Evolutionary conservation across 345 rosid species (phyloP).

Genomic region (Eucalyptus marginata): DNA sequence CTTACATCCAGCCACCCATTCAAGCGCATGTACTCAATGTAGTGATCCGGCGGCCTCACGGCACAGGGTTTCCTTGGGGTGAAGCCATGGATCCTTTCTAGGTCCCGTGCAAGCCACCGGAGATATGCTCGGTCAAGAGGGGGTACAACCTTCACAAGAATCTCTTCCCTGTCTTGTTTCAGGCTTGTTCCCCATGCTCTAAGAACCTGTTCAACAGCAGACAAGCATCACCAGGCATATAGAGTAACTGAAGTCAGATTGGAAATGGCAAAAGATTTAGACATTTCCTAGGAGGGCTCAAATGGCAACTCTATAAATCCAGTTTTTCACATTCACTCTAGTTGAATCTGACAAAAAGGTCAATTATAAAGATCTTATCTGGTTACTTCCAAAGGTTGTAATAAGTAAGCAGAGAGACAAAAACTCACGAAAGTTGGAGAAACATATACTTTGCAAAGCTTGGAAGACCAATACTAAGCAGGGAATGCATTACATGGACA

Average conservation of each 20-base stretch:
- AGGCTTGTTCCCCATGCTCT: conserved; percentile 63
- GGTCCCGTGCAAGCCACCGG: conserved; percentile 73
- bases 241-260: neutral
- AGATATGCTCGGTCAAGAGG: conserved; percentile 46
- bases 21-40: conserved; percentile 47
- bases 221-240: neutral
- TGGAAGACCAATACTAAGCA: neutral
- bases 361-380: neutral
- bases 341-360: neutral
- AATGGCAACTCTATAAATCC: neutral
- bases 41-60: conserved; percentile 59
- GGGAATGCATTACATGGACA: neutral
- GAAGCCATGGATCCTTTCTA: conserved; percentile 56
- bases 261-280: neutral
- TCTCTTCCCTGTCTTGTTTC: conserved; percentile 45
- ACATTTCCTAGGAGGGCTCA: neutral
- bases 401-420: neutral
- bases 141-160: conserved; percentile 47
- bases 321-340: neutral
- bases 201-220: neutral
- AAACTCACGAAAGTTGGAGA: neutral
- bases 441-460: neutral
- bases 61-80: conserved; percentile 29
- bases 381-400: neutral
- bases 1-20: conserved; percentile 61